These are phyloP conservation scores for Trypanosoma cruzi DNA, from an alignment of 208 protist genomes.

Conservation along the genomic window DNA sequence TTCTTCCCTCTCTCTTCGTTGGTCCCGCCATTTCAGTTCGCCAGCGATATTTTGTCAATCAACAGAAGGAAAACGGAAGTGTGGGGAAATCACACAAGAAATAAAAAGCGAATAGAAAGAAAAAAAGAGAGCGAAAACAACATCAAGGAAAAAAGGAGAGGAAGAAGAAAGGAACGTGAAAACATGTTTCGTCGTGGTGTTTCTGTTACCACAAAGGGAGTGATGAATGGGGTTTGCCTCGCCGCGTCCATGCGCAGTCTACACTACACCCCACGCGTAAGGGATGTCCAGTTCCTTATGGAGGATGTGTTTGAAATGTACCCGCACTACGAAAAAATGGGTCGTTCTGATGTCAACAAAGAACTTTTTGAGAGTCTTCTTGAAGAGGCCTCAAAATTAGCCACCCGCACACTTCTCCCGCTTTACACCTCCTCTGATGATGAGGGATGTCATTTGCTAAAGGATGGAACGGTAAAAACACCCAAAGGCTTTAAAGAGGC, in stretches of 20 bases:
- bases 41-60: not conserved
- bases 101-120: not conserved
- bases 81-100: not conserved
- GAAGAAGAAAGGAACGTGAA: not conserved
- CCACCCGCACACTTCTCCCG: slow-evolving; percentile 55
- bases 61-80: not conserved
- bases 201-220: slow-evolving; percentile 7
- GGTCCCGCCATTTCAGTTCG: not conserved
- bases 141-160: not conserved
- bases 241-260: slow-evolving; percentile 35
- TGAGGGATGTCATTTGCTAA: slow-evolving; percentile 52
- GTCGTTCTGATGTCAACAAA: slow-evolving; percentile 42
- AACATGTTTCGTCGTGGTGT: slow-evolving; percentile 55
- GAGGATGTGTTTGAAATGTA: slow-evolving; percentile 89
- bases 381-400: slow-evolving; percentile 70
- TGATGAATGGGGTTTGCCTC: slow-evolving; percentile 1
- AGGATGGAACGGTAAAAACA: slow-evolving; percentile 56
- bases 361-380: slow-evolving; percentile 78
- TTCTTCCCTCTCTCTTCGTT: not conserved
- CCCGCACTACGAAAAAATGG: slow-evolving; percentile 65
- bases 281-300: slow-evolving; percentile 74
- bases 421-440: slow-evolving; percentile 58
- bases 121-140: slow-evolving; percentile 5
- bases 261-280: slow-evolving; percentile 47
- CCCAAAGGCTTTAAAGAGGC: slow-evolving; percentile 90